Conservation (phyloP, 768 basidiomycete genomes). For the Auricularia auricula-judae region DNA sequence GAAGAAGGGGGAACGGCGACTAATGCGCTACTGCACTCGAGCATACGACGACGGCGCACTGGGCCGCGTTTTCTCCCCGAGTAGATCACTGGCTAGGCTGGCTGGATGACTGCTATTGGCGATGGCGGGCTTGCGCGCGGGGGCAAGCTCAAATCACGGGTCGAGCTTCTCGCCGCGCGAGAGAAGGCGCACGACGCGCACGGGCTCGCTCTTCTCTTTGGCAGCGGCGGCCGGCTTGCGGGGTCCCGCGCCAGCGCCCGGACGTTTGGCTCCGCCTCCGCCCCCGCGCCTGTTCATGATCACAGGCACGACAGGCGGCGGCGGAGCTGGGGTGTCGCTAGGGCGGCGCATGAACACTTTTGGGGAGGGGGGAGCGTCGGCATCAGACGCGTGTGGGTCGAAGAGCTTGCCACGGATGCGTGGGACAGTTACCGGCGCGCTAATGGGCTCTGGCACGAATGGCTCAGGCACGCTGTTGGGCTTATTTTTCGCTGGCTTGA, state of each 20-base stretch:
- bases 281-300: not conserved
- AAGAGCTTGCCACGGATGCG: not conserved
- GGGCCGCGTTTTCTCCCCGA: not conserved
- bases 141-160: slow-evolving; percentile 17
- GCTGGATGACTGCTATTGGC: not conserved
- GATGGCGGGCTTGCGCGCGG: not conserved
- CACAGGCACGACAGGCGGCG: not conserved
- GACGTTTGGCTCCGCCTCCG: not conserved
- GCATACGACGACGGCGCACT: not conserved
- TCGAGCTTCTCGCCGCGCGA: slow-evolving; percentile 81
- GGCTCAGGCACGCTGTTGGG: not conserved
- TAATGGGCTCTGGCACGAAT: not conserved
- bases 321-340: not conserved
- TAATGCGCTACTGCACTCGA: too few relatives aligned
- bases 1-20: not conserved
- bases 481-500: slow-evolving; percentile 28
- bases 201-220: slow-evolving; percentile 32
- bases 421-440: not conserved
- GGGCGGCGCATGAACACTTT: not conserved
- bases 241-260: not conserved
- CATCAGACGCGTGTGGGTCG: not conserved
- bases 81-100: not conserved
- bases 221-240: slow-evolving; percentile 1
- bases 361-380: not conserved
- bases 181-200: slow-evolving; percentile 65